Conservation (phyloP, 2,329 filamentous ascomycete species). For the Rutstroemia sp. region DNA sequence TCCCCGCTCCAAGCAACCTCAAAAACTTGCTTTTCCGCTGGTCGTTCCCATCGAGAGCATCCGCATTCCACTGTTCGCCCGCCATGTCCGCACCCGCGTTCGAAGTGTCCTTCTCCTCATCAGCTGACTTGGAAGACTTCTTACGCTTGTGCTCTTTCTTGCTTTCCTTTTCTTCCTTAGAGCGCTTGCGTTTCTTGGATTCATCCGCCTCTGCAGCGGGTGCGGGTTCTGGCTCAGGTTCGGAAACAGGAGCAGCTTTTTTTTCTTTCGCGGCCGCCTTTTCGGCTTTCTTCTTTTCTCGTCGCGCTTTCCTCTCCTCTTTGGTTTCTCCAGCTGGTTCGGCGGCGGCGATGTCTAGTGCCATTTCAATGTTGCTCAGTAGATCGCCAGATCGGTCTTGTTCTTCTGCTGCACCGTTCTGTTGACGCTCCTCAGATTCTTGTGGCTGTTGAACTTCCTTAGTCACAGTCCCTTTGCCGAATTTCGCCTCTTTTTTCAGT, state of each 20-base stretch:
- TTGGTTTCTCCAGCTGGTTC: not conserved
- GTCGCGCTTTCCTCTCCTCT: not conserved
- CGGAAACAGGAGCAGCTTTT: not conserved
- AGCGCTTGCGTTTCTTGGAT: constrained; percentile 10
- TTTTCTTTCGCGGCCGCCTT: constrained; percentile 7
- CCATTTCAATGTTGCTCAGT: not conserved
- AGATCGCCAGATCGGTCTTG: not conserved
- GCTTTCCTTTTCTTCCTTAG: constrained; percentile 12
- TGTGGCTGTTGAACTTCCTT: not conserved
- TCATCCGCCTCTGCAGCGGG: not conserved
- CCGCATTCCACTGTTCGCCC: constrained; percentile 25
- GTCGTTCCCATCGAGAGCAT: constrained; percentile 26
- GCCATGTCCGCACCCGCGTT: not conserved
- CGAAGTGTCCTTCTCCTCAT: not conserved
- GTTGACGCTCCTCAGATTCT: not conserved
- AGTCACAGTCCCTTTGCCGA: not conserved
- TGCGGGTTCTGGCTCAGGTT: not conserved
- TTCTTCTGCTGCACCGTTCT: not conserved
- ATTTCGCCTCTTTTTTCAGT: not conserved
- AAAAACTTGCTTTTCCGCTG: constrained; percentile 30
- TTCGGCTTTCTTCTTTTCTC: constrained; percentile 8
- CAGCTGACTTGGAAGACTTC: constrained; percentile 2
- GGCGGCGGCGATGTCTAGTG: not conserved
- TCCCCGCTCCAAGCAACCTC: constrained; percentile 29
- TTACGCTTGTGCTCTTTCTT: constrained; percentile 2